Percentiles rank a stretch among this genome's conserved stretches.
phyloP scores from a whole-genome alignment of 2,329 filamentous ascomycete species.

The Pseudogymnoascus sp. region DNA sequence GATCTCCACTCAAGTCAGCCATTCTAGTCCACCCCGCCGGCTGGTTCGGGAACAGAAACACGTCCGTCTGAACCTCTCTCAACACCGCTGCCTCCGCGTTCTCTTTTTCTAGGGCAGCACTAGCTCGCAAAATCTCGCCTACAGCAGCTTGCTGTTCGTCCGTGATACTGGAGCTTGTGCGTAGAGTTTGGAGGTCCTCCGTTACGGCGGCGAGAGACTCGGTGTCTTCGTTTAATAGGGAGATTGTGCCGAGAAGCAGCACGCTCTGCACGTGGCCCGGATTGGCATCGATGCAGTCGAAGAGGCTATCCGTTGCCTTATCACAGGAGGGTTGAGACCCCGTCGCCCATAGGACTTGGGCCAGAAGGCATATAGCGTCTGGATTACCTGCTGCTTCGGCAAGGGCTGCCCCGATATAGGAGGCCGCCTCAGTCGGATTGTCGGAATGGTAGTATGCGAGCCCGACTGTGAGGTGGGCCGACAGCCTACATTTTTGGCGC shows the following conservation, averaged over 20 bases:
- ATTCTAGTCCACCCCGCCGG: constrained; percentile 76
- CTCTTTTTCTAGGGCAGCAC: constrained; percentile 53
- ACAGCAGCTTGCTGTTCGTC: constrained; percentile 60
- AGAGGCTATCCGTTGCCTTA: constrained; percentile 70
- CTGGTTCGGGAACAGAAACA: constrained; percentile 74
- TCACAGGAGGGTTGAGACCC: constrained; percentile 66
- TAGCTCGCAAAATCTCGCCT: constrained; percentile 65
- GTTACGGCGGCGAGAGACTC: constrained; percentile 75
- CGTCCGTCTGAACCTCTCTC: constrained; percentile 62
- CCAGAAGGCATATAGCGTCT: constrained; percentile 78
- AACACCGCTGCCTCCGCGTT: constrained; percentile 46
- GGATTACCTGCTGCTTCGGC: constrained; percentile 68
- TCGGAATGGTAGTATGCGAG: constrained; percentile 69
- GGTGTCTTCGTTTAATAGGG: constrained; percentile 68
- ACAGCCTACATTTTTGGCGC: constrained; percentile 65
- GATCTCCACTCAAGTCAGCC: constrained; percentile 48
- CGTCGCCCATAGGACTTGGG: constrained; percentile 89
- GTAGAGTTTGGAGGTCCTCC: constrained; percentile 65
- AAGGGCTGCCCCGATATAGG: constrained; percentile 73
- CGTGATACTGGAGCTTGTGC: constrained; percentile 57
- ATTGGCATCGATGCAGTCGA: constrained; percentile 67
- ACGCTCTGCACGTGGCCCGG: constrained; percentile 73
- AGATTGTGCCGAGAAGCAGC: constrained; percentile 75
- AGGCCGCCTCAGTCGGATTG: constrained; percentile 60
- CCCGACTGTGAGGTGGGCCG: constrained; percentile 77